Evolutionary conservation across 2,329 filamentous ascomycete genomes (phyloP), one percentile per base, ranked within the genome.

Genomic region (Cadophora sp.): DNA sequence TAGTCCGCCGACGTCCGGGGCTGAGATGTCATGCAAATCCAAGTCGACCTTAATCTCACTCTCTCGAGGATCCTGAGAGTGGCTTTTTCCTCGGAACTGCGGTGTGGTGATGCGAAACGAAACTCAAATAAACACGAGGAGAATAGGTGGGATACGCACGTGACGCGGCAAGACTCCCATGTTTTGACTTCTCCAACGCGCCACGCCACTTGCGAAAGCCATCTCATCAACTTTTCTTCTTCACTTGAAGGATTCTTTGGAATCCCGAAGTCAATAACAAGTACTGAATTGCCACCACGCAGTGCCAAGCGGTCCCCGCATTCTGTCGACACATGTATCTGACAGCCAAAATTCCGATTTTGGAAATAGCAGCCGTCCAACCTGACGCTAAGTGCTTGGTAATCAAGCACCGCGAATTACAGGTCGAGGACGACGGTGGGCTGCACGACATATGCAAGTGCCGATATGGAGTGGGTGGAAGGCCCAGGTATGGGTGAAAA

Each of bases 331-430:
- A 48, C 4, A 48, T 48, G 12, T 2, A 48, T 7, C 7, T 48
- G 19, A 26, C 31, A 37, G 4, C 2, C 11, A 59, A 11, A 40
- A n/a, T 26, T n/a, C n/a, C 4, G n/a, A 43, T 43, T 9, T 24
- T 16, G 31, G 22, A 16, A 16, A 27, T 59, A 27, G 11, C 31
- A 24, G 56, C 56, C 56, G 56, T 27, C 9, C 3, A 43, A 27
- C 46, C 61, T 34, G 46, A 63, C 22, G 61, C 46, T 37, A 16
- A n/a, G 11, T 22, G 61, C 27, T 63, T 63, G 29, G 61, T 63
- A 50, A 63, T 63, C 61, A 26, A 22, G n/a, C 19, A 34, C 27
- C 16, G 3, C 46, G 31, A 51, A 37, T 63, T 29, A 37, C 1
- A 26, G 19, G 4, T 34, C 24, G 16, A 37, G 27, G 22, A 31